Evolutionary conservation across 805 yeast species (phyloP).

Genomic region (Starmera dryadoides): DNA sequence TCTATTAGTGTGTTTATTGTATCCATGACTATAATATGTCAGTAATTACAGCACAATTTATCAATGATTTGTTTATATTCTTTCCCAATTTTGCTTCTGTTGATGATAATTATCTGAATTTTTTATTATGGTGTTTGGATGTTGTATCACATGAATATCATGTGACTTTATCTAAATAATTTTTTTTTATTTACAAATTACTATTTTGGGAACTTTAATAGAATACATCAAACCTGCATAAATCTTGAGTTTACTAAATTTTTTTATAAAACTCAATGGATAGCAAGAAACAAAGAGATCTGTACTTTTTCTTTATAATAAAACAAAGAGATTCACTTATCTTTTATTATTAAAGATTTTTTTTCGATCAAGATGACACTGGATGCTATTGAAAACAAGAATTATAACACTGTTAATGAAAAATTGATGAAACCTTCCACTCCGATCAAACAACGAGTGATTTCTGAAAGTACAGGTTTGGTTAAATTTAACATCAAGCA

Average conservation of each 20-base stretch:
- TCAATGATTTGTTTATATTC: background rate
- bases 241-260: no score
- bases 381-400: constrained; percentile 1
- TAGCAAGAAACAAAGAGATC: no score
- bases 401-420: background rate
- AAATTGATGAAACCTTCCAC: background rate
- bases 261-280: no score
- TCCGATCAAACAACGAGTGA: constrained; percentile 28
- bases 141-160: background rate
- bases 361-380: no score
- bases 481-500: constrained; percentile 29
- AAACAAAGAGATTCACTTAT: no score
- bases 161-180: background rate
- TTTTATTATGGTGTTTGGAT: background rate
- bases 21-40: constrained; percentile 5
- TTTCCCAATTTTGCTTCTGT: constrained; percentile 6
- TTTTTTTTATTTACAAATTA: no score
- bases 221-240: background rate
- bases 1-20: background rate
- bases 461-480: constrained; percentile 45
- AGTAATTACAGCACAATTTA: no score
- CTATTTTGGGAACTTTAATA: background rate
- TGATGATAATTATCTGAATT: constrained; percentile 1
- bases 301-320: no score
- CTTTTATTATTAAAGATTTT: no score